Evolutionary conservation across 2,329 filamentous ascomycete species (phyloP).

Genomic region (Xylariales sp.): DNA sequence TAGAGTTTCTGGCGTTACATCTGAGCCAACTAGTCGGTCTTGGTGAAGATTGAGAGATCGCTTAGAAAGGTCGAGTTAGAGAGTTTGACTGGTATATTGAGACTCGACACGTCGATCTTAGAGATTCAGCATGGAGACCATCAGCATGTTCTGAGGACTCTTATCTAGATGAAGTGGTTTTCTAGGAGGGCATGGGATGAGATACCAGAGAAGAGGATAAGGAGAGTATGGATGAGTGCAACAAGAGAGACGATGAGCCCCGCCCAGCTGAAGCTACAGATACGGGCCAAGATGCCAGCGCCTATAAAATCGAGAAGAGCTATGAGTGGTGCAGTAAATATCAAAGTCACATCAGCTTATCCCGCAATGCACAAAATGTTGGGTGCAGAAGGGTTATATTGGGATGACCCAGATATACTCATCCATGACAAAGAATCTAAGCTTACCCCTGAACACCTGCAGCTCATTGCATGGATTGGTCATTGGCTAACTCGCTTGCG

Average conservation of each 20-base stretch:
- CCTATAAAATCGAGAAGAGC: not conserved
- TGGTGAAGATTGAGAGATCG: constrained; percentile 27
- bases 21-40: constrained; percentile 27
- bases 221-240: constrained; percentile 20
- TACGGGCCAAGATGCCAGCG: constrained; percentile 22
- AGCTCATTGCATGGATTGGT: too few relatives aligned
- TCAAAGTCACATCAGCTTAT: too few relatives aligned
- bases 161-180: constrained; percentile 27
- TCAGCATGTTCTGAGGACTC: not conserved
- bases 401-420: too few relatives aligned
- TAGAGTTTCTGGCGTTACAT: constrained; percentile 21
- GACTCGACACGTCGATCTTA: constrained; percentile 23
- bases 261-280: not conserved
- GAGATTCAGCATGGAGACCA: not conserved
- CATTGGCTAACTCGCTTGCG: too few relatives aligned
- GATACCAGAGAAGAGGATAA: constrained; percentile 26
- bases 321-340: too few relatives aligned
- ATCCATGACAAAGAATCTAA: too few relatives aligned
- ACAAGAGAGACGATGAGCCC: constrained; percentile 19
- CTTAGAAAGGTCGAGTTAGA: constrained; percentile 24
- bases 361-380: too few relatives aligned
- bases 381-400: too few relatives aligned
- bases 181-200: constrained; percentile 22
- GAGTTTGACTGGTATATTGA: constrained; percentile 27
- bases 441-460: too few relatives aligned